Evolutionary conservation across 129 eudicot species (phyloP), one percentile per base, ranked within the genome.

Genomic region (Cynara cardunculus): DNA sequence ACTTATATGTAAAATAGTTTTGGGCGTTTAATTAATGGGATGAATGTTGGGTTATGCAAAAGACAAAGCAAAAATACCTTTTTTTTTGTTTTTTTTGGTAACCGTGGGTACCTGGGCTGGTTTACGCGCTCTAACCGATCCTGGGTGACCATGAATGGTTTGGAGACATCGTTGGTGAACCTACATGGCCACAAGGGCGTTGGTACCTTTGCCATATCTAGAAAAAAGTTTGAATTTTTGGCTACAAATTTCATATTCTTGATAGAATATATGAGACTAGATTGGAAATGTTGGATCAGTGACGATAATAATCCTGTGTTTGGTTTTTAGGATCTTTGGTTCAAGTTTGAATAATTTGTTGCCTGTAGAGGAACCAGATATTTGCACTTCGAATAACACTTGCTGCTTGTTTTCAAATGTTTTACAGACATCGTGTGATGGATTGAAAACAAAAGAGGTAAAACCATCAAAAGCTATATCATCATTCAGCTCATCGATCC

Each of bases 381-480:
- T 24, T 4, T 61, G 75, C 41, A 7, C 56, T 67, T 12, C 1
- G 21, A 61, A 68, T 71, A 19, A 68, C 73, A 71, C 14, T 78
- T 77, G 76, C 25, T 74, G 8, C 41, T 71, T 18, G 34, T 12
- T 81, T 82, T 70, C 18, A 12, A 72, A 75, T 80, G 75, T 80
- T n/a, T 71, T 86, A 39, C 90, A 94, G 98, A 80, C 82, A 19
- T 90, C 94, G 41, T 74, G 28, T 25, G 92, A 89, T 41, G 94
- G 93, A 69, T 61, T 94, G 85, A 89, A 90, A 90, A 92, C 85
- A 75, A 82, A 83, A 61, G 98, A 94, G 98, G 98, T 94, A 89
- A 35, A 41, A 9, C 5, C 18, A 19, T 31, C 25, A 28, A 35
- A 26, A 7, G 19, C 74, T 74, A 11, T 79, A 12, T 32, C 37